A percentile compares a stretch with the other conserved stretches of the same genome.
Evolutionary conservation across 352 stramenopile genomes (phyloP).

Genomic region (Phytophthora rubi): DNA sequence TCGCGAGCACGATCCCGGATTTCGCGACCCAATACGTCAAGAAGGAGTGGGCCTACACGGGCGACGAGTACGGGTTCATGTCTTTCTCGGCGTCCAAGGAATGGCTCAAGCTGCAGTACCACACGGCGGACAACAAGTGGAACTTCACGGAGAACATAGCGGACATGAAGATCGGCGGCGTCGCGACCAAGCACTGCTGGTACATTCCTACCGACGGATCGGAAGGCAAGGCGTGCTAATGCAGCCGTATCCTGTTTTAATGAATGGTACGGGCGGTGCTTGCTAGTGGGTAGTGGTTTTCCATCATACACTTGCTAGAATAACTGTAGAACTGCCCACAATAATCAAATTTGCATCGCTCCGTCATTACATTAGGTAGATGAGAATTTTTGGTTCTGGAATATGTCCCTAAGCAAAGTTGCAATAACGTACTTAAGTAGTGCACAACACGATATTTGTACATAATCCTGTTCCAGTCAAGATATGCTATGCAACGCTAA

Average conservation of each 20-base stretch:
- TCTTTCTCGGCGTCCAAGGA: constrained; percentile 4
- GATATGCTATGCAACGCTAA: too few relatives aligned
- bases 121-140: constrained; percentile 9
- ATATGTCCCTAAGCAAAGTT: too few relatives aligned
- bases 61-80: constrained; percentile 10
- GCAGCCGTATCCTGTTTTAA: not conserved
- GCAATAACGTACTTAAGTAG: too few relatives aligned
- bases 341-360: too few relatives aligned
- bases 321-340: too few relatives aligned
- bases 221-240: constrained; percentile 8
- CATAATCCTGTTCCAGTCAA: too few relatives aligned
- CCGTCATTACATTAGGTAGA: too few relatives aligned
- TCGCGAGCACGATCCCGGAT: not conserved
- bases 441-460: too few relatives aligned
- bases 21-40: constrained; percentile 7
- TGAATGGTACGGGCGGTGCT: too few relatives aligned
- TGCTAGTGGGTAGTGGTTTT: too few relatives aligned
- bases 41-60: constrained; percentile 5
- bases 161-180: not conserved
- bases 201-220: constrained; percentile 7
- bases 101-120: constrained; percentile 17
- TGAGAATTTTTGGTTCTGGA: too few relatives aligned
- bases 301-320: too few relatives aligned
- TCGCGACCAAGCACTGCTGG: constrained; percentile 4
- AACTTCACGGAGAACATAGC: not conserved